A percentile compares a stretch with the other conserved stretches of the same genome.
phyloP scores from a whole-genome alignment of 2,329 filamentous ascomycete species.

The Botrytis fragariae region DNA sequence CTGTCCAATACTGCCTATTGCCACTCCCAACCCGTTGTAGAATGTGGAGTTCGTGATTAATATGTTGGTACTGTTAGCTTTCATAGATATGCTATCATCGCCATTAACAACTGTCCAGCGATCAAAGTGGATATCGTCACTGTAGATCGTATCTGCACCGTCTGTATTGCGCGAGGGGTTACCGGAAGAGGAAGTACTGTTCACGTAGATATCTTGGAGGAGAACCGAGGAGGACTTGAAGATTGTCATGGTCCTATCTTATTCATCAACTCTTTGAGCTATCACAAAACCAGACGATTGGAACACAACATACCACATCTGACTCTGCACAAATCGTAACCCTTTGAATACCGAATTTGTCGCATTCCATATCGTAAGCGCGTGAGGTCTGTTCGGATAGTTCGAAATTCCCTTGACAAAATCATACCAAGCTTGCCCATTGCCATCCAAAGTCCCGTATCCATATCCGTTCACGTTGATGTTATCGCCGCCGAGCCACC shows the following conservation, averaged over 20 bases:
- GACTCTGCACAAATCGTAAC: slow-evolving; percentile 52
- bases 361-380: slow-evolving; percentile 48
- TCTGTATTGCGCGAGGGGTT: slow-evolving; percentile 45
- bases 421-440: slow-evolving; percentile 60
- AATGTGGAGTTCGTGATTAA: slow-evolving; percentile 50
- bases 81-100: slow-evolving; percentile 53
- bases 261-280: neutral
- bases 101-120: slow-evolving; percentile 52
- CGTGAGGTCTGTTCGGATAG: slow-evolving; percentile 50
- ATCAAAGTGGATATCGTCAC: slow-evolving; percentile 50
- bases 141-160: slow-evolving; percentile 51
- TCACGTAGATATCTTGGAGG: slow-evolving; percentile 52
- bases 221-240: slow-evolving; percentile 45
- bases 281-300: neutral
- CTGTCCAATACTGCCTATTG: slow-evolving; percentile 58
- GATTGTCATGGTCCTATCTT: slow-evolving; percentile 42
- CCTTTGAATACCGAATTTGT: slow-evolving; percentile 50
- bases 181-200: slow-evolving; percentile 41
- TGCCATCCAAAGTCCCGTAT: slow-evolving; percentile 55
- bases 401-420: slow-evolving; percentile 47
- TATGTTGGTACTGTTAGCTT: slow-evolving; percentile 58
- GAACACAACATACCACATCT: slow-evolving; percentile 50
- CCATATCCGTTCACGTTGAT: slow-evolving; percentile 51
- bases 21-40: slow-evolving; percentile 50
- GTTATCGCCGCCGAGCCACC: slow-evolving; percentile 53